phyloP scores from a whole-genome alignment of 1,284 basidiomycete species.

The Marasmius sp. region DNA sequence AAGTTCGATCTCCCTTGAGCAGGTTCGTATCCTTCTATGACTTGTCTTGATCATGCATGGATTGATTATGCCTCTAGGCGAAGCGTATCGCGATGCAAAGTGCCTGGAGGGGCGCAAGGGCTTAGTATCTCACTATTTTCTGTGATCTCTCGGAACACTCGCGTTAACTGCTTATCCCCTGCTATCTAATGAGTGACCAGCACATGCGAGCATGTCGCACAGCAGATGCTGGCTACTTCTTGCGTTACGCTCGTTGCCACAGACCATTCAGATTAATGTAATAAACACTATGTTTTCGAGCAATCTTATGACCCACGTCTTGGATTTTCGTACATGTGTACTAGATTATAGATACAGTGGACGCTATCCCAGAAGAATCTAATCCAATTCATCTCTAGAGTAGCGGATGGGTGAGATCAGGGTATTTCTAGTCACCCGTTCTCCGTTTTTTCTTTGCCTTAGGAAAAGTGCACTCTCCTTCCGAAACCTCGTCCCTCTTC shows the following conservation, averaged over 20 bases:
- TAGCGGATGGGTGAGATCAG: no score
- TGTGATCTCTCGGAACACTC: not conserved
- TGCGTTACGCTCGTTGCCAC: not conserved
- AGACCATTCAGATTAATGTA: constrained; percentile 1
- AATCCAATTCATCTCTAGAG: no score
- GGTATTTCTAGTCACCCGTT: constrained; percentile 9
- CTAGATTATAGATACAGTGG: not conserved
- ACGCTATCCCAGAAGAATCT: no score
- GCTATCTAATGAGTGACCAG: no score
- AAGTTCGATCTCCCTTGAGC: constrained; percentile 84
- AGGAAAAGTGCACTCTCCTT: constrained; percentile 10
- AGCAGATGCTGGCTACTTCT: not conserved
- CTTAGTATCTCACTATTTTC: constrained; percentile 27
- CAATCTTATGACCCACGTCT: not conserved
- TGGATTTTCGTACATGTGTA: not conserved
- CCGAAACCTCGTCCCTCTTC: no score
- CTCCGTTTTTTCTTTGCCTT: constrained; percentile 19
- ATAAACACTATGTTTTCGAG: constrained; percentile 1
- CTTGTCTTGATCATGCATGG: not conserved
- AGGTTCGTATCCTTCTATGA: constrained; percentile 49
- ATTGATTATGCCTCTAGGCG: constrained; percentile 40
- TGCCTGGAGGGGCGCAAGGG: constrained; percentile 63
- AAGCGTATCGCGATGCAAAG: constrained; percentile 74
- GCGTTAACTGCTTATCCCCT: no score
- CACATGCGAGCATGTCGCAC: not conserved